These are phyloP conservation scores for Reticulascus tulasneorum DNA, from an alignment of 2,329 filamentous ascomycete genomes.

Conservation along the genomic window DNA sequence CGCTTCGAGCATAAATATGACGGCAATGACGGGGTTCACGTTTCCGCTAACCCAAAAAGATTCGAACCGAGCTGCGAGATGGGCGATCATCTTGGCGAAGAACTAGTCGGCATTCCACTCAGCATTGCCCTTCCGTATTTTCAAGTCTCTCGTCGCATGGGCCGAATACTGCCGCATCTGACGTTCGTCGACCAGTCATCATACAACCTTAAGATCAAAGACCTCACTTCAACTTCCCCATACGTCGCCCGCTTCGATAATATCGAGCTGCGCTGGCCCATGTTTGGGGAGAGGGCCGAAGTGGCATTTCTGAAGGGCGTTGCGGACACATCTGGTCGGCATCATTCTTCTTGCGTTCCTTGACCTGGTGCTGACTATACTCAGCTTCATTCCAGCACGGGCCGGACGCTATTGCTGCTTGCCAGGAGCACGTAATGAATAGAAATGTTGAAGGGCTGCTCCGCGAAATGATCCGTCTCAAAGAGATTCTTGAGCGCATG, in stretches of 20 bases:
- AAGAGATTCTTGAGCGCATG: slow-evolving; percentile 50
- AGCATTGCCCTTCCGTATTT: slow-evolving; percentile 46
- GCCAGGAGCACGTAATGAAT: slow-evolving; percentile 51
- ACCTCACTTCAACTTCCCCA: slow-evolving; percentile 43
- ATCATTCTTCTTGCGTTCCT: neutral
- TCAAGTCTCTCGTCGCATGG: slow-evolving; percentile 47
- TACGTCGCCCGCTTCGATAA: slow-evolving; percentile 50
- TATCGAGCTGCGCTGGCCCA: slow-evolving; percentile 49
- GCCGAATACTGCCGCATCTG: slow-evolving; percentile 45
- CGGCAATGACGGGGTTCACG: slow-evolving; percentile 43
- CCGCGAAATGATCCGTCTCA: slow-evolving; percentile 45
- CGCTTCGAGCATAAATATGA: slow-evolving; percentile 49
- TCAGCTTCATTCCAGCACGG: slow-evolving; percentile 46
- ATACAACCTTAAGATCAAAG: slow-evolving; percentile 47
- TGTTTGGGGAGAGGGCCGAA: slow-evolving; percentile 49
- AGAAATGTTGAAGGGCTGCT: slow-evolving; percentile 44
- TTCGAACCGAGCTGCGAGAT: slow-evolving; percentile 34
- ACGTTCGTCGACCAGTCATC: slow-evolving; percentile 51
- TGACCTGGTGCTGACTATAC: neutral
- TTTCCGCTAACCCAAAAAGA: slow-evolving; percentile 24
- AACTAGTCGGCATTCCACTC: slow-evolving; percentile 44
- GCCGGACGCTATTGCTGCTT: slow-evolving; percentile 46
- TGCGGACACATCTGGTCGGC: slow-evolving; percentile 39
- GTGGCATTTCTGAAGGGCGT: slow-evolving; percentile 48
- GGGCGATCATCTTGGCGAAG: slow-evolving; percentile 46